Evolutionary conservation across 2,329 filamentous ascomycete species (phyloP), one percentile per base, ranked within the genome.

Genomic region (Xylariaceae sp.): DNA sequence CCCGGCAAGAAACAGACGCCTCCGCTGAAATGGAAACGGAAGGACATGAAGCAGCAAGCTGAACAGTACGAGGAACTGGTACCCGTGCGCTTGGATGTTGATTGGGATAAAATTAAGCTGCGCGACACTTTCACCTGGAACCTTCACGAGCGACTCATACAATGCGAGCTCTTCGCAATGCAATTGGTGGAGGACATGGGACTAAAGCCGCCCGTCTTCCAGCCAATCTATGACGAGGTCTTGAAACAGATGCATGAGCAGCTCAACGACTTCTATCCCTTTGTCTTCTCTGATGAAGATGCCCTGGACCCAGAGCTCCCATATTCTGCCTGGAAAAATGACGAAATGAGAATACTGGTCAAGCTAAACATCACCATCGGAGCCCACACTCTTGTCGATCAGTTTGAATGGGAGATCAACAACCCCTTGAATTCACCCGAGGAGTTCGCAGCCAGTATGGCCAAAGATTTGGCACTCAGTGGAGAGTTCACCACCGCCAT

Each of bases 51-150:
- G 48, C 79, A 83, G 52, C 93, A 97, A 68, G 89, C 88, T 18
- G 91, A 97, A 54, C 86, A 91, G 60, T 76, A 88, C 39, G 93
- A 98, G 63, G 89, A 96, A 60, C 71, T 98, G 40, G 87, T 97
- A 1, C 93, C 93, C 3, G 78, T 98, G 51, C 81, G 93, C 36
- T 69, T 98, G 41, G 93, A 98, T 56, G 87, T 97, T 37, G 93
- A 98, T 58, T 87, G 87, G 77, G 91, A 97, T 52, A 95, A 95
- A 69, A 80, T 97, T 55, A 93, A 93, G 66, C 74, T 98, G 46
- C 86, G 93, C 62, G 93, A 98, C 64, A 97, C 93, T 1, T 96
- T 98, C 54, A 97, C 93, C 3, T 98, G 91, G 90, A 98, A 98
- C 64, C 74, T 97, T 28, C 88, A 96, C 67, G 93, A 98, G 62